Evolutionary conservation across 257 asterid species (phyloP).

Genomic region (Cruciata laevipes): DNA sequence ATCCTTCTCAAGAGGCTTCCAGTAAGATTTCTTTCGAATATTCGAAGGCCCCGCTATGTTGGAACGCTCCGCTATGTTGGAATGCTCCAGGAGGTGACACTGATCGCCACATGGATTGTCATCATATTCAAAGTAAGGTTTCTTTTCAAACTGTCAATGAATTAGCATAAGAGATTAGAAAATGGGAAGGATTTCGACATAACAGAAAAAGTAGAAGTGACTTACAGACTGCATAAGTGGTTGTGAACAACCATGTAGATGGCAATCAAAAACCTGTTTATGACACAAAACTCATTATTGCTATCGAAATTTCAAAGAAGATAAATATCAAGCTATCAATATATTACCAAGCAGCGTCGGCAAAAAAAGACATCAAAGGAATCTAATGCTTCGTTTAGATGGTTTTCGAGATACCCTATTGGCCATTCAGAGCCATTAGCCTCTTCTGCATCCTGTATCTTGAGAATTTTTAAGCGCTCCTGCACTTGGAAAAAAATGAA

Average conservation of each 20-base stretch:
- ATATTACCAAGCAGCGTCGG: slow-evolving; percentile 87
- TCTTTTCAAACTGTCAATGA: slow-evolving; percentile 62
- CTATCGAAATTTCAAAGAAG: background rate
- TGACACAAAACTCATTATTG: slow-evolving; percentile 11
- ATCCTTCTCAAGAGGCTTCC: slow-evolving; percentile 91
- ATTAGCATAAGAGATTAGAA: too few species aligned
- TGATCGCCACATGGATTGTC: slow-evolving; percentile 71
- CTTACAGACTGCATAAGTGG: slow-evolving; percentile 61
- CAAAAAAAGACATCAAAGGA: slow-evolving; percentile 86
- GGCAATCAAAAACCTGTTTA: slow-evolving; percentile 81
- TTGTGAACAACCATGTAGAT: slow-evolving; percentile 87
- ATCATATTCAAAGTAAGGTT: slow-evolving; percentile 49
- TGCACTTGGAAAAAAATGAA: slow-evolving; percentile 31
- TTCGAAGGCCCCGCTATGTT: slow-evolving; percentile 21
- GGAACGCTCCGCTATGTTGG: slow-evolving; percentile 31
- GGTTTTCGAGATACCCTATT: slow-evolving; percentile 39
- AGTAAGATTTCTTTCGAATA: slow-evolving; percentile 31
- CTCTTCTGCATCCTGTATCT: slow-evolving; percentile 34
- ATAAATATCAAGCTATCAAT: background rate
- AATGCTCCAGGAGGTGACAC: slow-evolving; percentile 56
- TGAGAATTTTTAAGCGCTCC: slow-evolving; percentile 74
- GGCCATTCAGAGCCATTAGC: slow-evolving; percentile 31
- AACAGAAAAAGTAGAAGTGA: background rate
- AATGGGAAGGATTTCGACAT: too few species aligned
- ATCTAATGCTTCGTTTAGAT: slow-evolving; percentile 74